These are phyloP conservation scores for Mortierella sp. DNA, from an alignment of 371 early-diverging fungal species.

Conservation along the genomic window DNA sequence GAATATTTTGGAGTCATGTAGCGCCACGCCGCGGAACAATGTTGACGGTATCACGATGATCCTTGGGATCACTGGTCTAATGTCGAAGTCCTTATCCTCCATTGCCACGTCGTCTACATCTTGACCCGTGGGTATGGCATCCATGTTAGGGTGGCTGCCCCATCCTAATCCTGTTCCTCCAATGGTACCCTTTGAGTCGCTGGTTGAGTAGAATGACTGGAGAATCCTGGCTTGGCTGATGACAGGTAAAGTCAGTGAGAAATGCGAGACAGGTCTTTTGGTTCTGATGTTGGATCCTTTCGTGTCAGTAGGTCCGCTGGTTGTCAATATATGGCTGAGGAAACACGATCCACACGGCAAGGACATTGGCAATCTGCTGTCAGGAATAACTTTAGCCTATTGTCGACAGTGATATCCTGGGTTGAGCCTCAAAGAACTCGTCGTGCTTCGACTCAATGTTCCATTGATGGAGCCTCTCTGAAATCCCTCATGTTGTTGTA, in stretches of 20 bases:
- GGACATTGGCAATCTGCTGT: constrained; percentile 69
- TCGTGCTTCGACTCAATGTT: constrained; percentile 67
- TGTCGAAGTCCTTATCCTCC: constrained; percentile 47
- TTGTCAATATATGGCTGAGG: constrained; percentile 74
- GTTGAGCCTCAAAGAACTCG: constrained; percentile 65
- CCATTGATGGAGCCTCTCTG: constrained; percentile 65
- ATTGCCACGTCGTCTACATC: constrained; percentile 54
- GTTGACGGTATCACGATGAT: too few species aligned
- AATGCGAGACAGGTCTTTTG: background rate
- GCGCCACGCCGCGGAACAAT: too few species aligned
- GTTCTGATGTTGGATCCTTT: constrained; percentile 21
- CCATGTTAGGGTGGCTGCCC: constrained; percentile 53
- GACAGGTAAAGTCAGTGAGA: background rate
- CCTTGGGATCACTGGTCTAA: too few species aligned
- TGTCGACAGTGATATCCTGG: constrained; percentile 71
- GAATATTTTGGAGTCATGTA: too few species aligned
- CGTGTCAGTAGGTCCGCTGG: constrained; percentile 57
- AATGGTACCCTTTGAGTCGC: constrained; percentile 18
- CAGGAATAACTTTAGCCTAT: constrained; percentile 83
- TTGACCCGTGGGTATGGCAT: constrained; percentile 48
- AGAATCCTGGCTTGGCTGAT: constrained; percentile 1
- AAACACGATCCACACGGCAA: constrained; percentile 88
- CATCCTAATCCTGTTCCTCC: constrained; percentile 13
- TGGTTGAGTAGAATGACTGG: constrained; percentile 10
- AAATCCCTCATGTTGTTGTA: constrained; percentile 54